Conservation (phyloP, 805 yeast species). For the Alloascoidea hylecoeti region DNA sequence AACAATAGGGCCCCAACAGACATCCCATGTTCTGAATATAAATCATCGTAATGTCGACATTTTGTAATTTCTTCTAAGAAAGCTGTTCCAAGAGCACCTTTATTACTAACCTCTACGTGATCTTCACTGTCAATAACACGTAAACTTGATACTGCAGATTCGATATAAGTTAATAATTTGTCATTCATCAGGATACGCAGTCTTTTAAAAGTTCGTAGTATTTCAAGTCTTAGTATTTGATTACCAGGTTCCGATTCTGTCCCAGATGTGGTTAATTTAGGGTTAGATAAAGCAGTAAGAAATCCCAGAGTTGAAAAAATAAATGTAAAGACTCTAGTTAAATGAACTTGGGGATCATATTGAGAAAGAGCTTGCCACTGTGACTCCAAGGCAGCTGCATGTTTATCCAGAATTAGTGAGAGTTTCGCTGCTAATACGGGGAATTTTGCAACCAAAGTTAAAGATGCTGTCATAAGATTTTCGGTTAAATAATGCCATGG, state of each 20-base stretch:
- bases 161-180: background rate
- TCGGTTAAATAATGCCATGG: slow-evolving; percentile 27
- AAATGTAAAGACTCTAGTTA: slow-evolving; percentile 2
- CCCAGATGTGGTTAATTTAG: background rate
- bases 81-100: background rate
- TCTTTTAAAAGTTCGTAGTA: background rate
- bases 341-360: background rate
- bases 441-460: slow-evolving; percentile 13
- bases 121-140: background rate
- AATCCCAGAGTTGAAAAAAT: slow-evolving; percentile 16
- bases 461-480: slow-evolving; percentile 19
- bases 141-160: background rate
- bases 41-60: slow-evolving; percentile 7
- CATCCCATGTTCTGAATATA: slow-evolving; percentile 11
- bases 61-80: background rate
- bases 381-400: background rate
- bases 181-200: background rate
- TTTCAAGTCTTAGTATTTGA: background rate
- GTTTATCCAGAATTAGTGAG: slow-evolving; percentile 1
- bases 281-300: slow-evolving; percentile 10
- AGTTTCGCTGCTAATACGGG: slow-evolving; percentile 6
- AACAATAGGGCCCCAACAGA: slow-evolving; percentile 7
- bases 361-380: background rate
- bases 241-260: background rate
- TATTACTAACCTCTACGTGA: background rate